Evolutionary conservation across 2,329 filamentous ascomycete species (phyloP).

Genomic region (Chrysoporthe austroafricana): DNA sequence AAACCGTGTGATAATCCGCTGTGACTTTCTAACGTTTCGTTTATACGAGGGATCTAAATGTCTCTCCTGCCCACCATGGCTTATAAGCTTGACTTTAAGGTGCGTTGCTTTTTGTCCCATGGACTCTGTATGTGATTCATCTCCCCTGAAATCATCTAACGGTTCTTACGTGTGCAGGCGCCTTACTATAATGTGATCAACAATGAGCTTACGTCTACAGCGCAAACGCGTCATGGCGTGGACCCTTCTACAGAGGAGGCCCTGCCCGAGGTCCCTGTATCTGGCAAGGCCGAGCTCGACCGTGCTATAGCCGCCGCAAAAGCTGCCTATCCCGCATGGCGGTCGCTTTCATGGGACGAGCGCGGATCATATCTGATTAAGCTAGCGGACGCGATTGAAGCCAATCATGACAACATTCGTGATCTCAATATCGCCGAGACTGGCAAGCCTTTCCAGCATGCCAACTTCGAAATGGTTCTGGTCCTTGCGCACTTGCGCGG

Average conservation of each 20-base stretch:
- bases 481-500: slow-evolving; percentile 23
- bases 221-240: slow-evolving; percentile 48
- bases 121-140: no score
- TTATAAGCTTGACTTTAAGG: slow-evolving; percentile 12
- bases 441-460: slow-evolving; percentile 28
- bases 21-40: background rate
- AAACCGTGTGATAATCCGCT: background rate
- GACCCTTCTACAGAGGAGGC: slow-evolving; percentile 52
- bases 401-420: slow-evolving; percentile 26
- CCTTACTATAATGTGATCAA: slow-evolving; percentile 54
- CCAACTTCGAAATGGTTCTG: slow-evolving; percentile 26
- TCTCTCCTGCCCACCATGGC: background rate
- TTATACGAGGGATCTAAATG: background rate
- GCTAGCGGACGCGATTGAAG: slow-evolving; percentile 28
- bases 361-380: slow-evolving; percentile 15
- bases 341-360: slow-evolving; percentile 26
- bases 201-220: slow-evolving; percentile 49
- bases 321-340: slow-evolving; percentile 51
- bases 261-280: slow-evolving; percentile 53
- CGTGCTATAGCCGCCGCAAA: slow-evolving; percentile 50
- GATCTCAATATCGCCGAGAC: slow-evolving; percentile 28
- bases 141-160: background rate
- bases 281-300: slow-evolving; percentile 50
- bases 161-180: background rate
- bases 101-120: background rate